Evolutionary conservation across 2,329 filamentous ascomycete species (phyloP), one percentile per base, ranked within the genome.

Genomic region (Talaromyces sp.): DNA sequence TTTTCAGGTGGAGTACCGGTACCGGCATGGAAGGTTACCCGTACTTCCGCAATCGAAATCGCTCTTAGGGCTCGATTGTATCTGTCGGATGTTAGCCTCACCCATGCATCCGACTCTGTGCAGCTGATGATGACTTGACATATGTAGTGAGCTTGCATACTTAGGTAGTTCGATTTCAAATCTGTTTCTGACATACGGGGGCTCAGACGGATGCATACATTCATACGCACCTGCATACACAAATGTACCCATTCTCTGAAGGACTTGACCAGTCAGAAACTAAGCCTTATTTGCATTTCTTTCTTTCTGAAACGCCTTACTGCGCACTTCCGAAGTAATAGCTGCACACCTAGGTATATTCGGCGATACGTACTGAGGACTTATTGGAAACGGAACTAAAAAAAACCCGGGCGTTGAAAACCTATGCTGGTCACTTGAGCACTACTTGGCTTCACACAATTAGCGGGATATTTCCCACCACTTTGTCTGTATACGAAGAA

Each of bases 171-270:
- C n/a, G 9, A 19, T 24, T 56, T 56, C 6, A 37, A 39, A 56
- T 56, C 33, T 8, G 33, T 56, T 37, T 56, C 41, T n/a, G 47
- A 33, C 57, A 47, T 60, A 60, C 57, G 57, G 47, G 57, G 27
- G 41, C 39, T 60, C 16, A 35, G 24, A 19, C 37, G 33, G 52
- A 24, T 16, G n/a, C 19, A 22, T 39, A 37, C 33, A 37, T 56
- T 16, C 33, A 52, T 35, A 37, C 50, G 50, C 31, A 54, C 31
- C 27, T 37, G 16, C 50, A 54, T 54, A 54, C 50, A 54, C 11
- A 22, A n/a, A 19, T 19, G 43, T 52, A 14, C 27, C 10, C 14
- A 16, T 27, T 16, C 48, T 54, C 13, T 61, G 48, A 47, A 27
- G 13, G 24, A 0, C 47, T n/a, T 50, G 22, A 31, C 47, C 24